Percentiles rank a stretch among this genome's conserved stretches.
Conservation (phyloP, 2,329 filamentous ascomycete genomes). For the Berkeleyomyces basicola region DNA sequence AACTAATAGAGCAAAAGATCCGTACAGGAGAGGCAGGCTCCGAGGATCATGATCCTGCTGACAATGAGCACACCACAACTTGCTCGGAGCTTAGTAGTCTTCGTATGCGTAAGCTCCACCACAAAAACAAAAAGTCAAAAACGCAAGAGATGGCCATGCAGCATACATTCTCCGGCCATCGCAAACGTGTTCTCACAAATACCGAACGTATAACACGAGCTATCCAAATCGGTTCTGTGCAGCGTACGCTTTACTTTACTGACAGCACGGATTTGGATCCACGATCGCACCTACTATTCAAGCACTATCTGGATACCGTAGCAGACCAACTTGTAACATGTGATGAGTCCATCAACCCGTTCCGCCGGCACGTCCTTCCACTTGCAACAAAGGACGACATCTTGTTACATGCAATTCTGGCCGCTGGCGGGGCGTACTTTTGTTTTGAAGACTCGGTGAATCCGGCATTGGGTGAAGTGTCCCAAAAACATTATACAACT, state of each 20-base stretch:
- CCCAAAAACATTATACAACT: constrained; percentile 6
- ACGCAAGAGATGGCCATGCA: background rate
- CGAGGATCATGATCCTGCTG: background rate
- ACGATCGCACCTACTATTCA: constrained; percentile 11
- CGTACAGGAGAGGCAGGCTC: background rate
- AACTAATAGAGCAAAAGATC: background rate
- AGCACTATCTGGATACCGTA: constrained; percentile 11
- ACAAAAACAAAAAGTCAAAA: background rate
- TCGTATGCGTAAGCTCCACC: background rate
- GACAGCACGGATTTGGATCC: constrained; percentile 5
- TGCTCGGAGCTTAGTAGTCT: background rate
- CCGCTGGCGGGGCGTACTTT: constrained; percentile 11
- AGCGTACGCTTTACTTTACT: background rate
- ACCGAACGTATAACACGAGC: background rate
- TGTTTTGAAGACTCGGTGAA: constrained; percentile 6
- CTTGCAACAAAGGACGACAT: constrained; percentile 9
- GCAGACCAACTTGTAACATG: constrained; percentile 8
- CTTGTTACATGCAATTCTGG: constrained; percentile 11
- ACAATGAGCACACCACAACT: background rate
- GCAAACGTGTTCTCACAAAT: background rate
- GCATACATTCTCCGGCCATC: background rate
- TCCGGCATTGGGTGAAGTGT: constrained; percentile 3
- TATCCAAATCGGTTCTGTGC: background rate
- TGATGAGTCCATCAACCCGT: constrained; percentile 4
- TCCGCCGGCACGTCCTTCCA: constrained; percentile 4